phyloP scores from a whole-genome alignment of 768 basidiomycete genomes.

The Suillus cothurnatus region DNA sequence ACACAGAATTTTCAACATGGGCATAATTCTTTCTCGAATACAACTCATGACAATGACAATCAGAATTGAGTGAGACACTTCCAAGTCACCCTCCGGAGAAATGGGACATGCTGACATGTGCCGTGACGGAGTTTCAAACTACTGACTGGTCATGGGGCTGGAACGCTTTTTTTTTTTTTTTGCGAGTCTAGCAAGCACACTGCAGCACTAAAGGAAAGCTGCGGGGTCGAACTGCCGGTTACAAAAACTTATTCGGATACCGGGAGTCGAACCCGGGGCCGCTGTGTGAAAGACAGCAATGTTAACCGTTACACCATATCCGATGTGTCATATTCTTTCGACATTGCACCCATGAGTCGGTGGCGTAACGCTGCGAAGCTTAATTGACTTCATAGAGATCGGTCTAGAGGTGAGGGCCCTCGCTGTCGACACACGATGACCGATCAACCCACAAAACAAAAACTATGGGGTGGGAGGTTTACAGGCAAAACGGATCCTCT shows the following conservation, averaged over 20 bases:
- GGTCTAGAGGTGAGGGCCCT: background rate
- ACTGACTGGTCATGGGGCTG: too few species aligned
- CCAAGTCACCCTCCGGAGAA: too few species aligned
- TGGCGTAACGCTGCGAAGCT: background rate
- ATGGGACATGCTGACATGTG: too few species aligned
- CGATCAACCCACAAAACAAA: slow-evolving; percentile 58
- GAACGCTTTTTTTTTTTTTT: too few species aligned
- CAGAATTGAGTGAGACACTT: too few species aligned
- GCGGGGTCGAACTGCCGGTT: too few species aligned
- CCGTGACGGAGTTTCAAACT: too few species aligned
- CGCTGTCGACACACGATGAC: slow-evolving; percentile 29
- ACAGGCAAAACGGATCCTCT: slow-evolving; percentile 81
- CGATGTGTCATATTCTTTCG: background rate
- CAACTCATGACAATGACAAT: too few species aligned
- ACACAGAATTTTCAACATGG: too few species aligned
- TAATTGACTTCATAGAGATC: background rate
- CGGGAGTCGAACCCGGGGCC: slow-evolving; percentile 24
- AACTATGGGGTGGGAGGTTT: slow-evolving; percentile 88
- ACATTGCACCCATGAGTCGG: background rate
- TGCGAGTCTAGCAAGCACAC: too few species aligned
- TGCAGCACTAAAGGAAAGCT: too few species aligned
- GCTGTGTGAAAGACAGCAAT: slow-evolving; percentile 25
- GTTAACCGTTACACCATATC: slow-evolving; percentile 24
- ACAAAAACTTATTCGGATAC: slow-evolving; percentile 20
- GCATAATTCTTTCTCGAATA: too few species aligned